Percentiles rank a stretch among this genome's conserved stretches.
These are phyloP conservation scores for Lasiodiplodia gonubiensis DNA, from an alignment of 2,329 filamentous ascomycete species.

Conservation along the genomic window DNA sequence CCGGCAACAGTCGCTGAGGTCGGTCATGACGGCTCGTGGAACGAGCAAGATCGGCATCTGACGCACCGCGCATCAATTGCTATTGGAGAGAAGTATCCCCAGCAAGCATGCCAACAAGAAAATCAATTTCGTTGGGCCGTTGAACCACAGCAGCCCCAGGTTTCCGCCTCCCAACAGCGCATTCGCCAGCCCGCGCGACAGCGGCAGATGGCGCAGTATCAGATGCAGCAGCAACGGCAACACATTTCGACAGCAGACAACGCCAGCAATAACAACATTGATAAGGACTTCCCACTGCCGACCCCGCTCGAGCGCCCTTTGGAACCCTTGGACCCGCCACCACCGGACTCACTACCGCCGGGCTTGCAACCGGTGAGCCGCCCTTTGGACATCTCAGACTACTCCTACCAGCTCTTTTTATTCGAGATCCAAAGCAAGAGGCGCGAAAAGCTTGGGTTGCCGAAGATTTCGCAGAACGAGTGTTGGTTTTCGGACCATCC, in stretches of 20 bases:
- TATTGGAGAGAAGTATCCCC: background rate
- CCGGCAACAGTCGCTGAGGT: background rate
- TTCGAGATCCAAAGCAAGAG: too few species aligned
- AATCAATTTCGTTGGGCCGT: background rate
- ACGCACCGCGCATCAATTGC: constrained; percentile 8
- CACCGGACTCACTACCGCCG: too few species aligned
- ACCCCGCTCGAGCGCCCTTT: too few species aligned
- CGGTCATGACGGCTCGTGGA: too few species aligned
- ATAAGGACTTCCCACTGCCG: background rate
- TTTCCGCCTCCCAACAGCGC: too few species aligned
- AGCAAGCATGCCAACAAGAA: background rate
- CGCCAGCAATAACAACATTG: background rate
- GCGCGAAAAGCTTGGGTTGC: too few species aligned
- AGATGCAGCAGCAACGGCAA: background rate
- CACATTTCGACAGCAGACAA: background rate
- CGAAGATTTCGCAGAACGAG: too few species aligned
- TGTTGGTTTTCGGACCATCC: background rate
- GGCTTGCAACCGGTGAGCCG: too few species aligned
- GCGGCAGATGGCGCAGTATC: background rate
- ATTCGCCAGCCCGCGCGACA: background rate
- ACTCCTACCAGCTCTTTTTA: too few species aligned
- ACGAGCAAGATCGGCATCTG: background rate
- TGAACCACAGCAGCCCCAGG: background rate
- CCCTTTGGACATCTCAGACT: too few species aligned
- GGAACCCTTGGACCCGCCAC: too few species aligned